Percentiles rank a stretch among this genome's conserved stretches.
Evolutionary conservation across 305 asterid genomes (phyloP).

Genomic region (Stenogyne calaminthoides): DNA sequence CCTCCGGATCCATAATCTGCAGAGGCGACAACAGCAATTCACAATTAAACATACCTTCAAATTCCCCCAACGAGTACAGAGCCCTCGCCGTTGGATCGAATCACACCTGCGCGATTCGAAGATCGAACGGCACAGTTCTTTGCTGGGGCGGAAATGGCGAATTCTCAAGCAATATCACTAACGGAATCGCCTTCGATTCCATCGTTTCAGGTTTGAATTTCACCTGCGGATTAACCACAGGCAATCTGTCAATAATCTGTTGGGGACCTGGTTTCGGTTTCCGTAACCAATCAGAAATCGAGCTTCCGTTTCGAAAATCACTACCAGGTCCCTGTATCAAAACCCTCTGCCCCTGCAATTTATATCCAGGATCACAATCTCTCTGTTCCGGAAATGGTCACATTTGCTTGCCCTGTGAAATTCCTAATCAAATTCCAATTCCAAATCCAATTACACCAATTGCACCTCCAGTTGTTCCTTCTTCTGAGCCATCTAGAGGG

Average conservation of each 20-base stretch:
- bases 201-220: slow-evolving; percentile 77
- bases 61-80: slow-evolving; percentile 47
- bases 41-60: slow-evolving; percentile 58
- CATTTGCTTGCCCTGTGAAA: slow-evolving; percentile 78
- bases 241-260: slow-evolving; percentile 77
- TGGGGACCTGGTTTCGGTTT: slow-evolving; percentile 98
- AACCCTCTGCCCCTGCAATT: slow-evolving; percentile 56
- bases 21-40: slow-evolving; percentile 59
- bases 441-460: slow-evolving; percentile 29
- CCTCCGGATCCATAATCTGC: slow-evolving; percentile 61
- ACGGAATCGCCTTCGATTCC: slow-evolving; percentile 59
- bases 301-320: slow-evolving; percentile 54
- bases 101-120: slow-evolving; percentile 72
- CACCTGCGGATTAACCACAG: slow-evolving; percentile 75
- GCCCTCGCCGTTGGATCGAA: slow-evolving; percentile 68
- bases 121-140: slow-evolving; percentile 57
- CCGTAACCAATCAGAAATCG: slow-evolving; percentile 37
- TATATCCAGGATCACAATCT: slow-evolving; percentile 66
- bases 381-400: slow-evolving; percentile 77
- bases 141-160: slow-evolving; percentile 83
- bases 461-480: slow-evolving; percentile 24
- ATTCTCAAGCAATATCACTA: slow-evolving; percentile 34
- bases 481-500: slow-evolving; percentile 43
- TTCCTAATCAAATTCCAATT: slow-evolving; percentile 20
- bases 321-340: slow-evolving; percentile 82